These are phyloP conservation scores for Zymoseptoria tritici DNA, from an alignment of 2,329 filamentous ascomycete genomes.

Conservation along the genomic window DNA sequence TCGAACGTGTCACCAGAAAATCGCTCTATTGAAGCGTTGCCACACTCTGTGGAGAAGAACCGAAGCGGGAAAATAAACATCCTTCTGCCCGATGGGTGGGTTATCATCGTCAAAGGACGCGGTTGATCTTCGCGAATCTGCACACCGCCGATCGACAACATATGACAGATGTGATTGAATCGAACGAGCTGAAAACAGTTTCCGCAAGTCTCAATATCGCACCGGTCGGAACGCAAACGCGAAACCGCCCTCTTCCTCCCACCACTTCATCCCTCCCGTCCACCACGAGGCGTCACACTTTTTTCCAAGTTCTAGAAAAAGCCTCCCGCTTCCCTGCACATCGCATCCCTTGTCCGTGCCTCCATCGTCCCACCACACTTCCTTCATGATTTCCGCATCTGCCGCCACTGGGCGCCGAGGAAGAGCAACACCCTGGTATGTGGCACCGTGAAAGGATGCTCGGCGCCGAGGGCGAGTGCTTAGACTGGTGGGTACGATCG, in stretches of 20 bases:
- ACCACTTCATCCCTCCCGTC: background rate
- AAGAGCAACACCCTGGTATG: background rate
- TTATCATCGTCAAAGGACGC: background rate
- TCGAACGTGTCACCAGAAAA: background rate
- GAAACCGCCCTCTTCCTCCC: background rate
- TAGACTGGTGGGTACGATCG: background rate
- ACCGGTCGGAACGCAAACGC: background rate
- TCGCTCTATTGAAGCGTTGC: background rate
- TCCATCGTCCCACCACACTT: background rate
- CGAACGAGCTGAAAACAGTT: too few species aligned
- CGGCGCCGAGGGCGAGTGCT: background rate
- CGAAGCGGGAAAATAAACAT: background rate
- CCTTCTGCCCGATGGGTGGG: background rate
- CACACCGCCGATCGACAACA: background rate
- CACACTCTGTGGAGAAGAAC: background rate
- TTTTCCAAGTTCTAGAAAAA: background rate
- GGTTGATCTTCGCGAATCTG: background rate
- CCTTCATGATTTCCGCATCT: background rate
- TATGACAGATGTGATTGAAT: too few species aligned
- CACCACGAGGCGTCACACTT: background rate
- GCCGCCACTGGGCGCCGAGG: too few species aligned
- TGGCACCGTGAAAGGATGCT: background rate
- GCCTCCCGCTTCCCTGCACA: background rate
- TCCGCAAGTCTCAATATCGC: background rate
- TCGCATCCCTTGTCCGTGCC: background rate